Base-by-base conservation (phyloP, 176 grass and related monocot species). In the Rhynchospora breviuscula region DNA sequence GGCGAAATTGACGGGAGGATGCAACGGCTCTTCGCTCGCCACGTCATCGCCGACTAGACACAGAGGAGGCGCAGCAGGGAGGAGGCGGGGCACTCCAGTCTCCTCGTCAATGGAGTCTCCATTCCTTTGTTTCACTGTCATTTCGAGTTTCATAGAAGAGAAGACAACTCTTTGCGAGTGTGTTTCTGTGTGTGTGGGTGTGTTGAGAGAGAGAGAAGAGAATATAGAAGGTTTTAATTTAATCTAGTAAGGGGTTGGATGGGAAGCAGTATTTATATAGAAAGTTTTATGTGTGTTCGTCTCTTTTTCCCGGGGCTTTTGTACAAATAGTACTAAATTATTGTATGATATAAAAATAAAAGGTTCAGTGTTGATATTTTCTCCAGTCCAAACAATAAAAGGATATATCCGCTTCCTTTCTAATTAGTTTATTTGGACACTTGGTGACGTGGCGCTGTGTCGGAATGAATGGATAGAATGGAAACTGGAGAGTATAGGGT, bases 1-100 rank as follows among this genome's bases (percentile, higher is more conserved):
- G 81, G 92, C 92, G 72, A 98, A 98, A 73, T 98, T 98, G 66
- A 94, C 69, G 63, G 92, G 95, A 23, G 90, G 92, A 65, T 58
- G 80, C 63, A 94, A 43, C 19, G 18, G 4, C 18, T 43, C 61
- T 63, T 18, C 58, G 9, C 3, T 80, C 33, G 21, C 64, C 49
- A n/a, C 73, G 4, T 59, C 80, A 70, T 43, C 88, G 10, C 7
- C 58, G 70, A 18, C 22, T 40, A 10, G 1, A 19, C 59, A 82
- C 10, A 67, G 18, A 79, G 29, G 67, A 0, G 33, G 18, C 0
- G 19, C 2, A 56, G 56, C 18, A 10, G 62, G 82, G 21, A 76
- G 82, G 21, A 25, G 85, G 43, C 69, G 80, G 6, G 15, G 85
- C 13, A 85, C 79, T 0, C 10, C 8, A 72, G 1, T n/a, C 17